Evolutionary conservation across 2,329 filamentous ascomycete species (phyloP), one percentile per base, ranked within the genome.

Genomic region (Aspergillus latus): DNA sequence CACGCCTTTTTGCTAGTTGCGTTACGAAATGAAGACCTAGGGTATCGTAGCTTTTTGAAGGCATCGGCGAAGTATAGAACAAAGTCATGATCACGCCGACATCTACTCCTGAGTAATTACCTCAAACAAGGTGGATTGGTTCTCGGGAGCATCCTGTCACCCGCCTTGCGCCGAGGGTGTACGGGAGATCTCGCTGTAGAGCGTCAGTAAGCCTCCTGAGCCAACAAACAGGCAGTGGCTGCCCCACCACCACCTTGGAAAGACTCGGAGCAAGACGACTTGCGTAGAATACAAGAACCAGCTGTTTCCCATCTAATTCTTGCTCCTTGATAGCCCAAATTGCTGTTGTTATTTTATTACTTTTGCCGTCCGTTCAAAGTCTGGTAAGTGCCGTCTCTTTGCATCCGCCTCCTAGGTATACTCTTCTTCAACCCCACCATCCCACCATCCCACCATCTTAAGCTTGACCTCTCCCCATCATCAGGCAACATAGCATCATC

Each of bases 181-280:
- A 52, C 72, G 71, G 72, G 60, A 73, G 71, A 74, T 72, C 66
- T 74, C 72, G 72, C 68, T 69, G 63, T 56, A 57, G 51, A 61
- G 54, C 46, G 54, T 54, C 54, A 62, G 57, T 60, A 60, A 64
- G 60, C 62, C 58, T 66, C 63, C 65, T 60, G 62, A 66, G 65
- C 52, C 51, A 57, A 64, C 62, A 66, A 54, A 58, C 57, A 56
- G 58, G 56, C 57, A 51, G 57, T 60, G 48, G 48, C 15, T 64
- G 72, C 70, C 71, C 72, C 72, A 74, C 72, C 65, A 62, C 64
- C 57, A 53, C 61, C 54, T 71, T 71, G 68, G 70, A 70, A 72
- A 73, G 68, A 72, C 66, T 71, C 72, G 71, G 72, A 71, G 68
- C 54, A 54, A 57, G 56, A 62, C 59, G 21, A 58, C 56, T 58